Evolutionary conservation across 2,329 filamentous ascomycete genomes (phyloP), one percentile per base, ranked within the genome.

Genomic region (Aquanectria penicillioides): DNA sequence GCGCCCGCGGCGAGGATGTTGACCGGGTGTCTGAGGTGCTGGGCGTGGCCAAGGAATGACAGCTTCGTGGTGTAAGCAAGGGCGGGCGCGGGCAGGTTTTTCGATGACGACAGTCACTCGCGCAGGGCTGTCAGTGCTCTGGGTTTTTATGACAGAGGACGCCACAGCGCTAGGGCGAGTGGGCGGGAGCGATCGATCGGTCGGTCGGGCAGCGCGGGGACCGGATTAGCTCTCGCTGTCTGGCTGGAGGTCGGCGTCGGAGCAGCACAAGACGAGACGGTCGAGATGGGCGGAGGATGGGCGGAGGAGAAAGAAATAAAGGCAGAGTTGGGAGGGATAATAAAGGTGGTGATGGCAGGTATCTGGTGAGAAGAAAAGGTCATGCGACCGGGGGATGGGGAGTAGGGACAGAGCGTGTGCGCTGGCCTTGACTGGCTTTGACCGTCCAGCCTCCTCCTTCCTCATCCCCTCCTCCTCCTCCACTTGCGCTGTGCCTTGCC

Each of bases 101-200:
- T 47, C 55, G 48, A 53, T 58, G 55, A 58, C 55, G 55, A 58
- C 48, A 53, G 48, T 29, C 37, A 43, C 37, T 10, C 12, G 48
- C 12, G 46, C 31, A 40, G 33, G 26, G 38, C 10, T 25, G 41
- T 33, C 41, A 26, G 22, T 43, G 48, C 41, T 36, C 23, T 17
- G 12, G 23, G 28, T 13, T 15, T 46, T 47, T 49, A 31, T 44
- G 40, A 43, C 29, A 33, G 23, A 12, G 20, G 26, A n/a, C 26
- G 18, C 17, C 10, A 9, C 18, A 15, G 34, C 25, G 23, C n/a
- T n/a, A n/a, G n/a, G n/a, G n/a, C n/a, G n/a, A n/a, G n/a, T n/a
- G n/a, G n/a, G n/a, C n/a, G n/a, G n/a, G n/a, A n/a, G n/a, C n/a
- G n/a, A n/a, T n/a, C n/a, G n/a, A n/a, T n/a, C 17, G 10, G 17